Evolutionary conservation across 805 yeast genomes (phyloP).

Genomic region (Myxozyma udenii): DNA sequence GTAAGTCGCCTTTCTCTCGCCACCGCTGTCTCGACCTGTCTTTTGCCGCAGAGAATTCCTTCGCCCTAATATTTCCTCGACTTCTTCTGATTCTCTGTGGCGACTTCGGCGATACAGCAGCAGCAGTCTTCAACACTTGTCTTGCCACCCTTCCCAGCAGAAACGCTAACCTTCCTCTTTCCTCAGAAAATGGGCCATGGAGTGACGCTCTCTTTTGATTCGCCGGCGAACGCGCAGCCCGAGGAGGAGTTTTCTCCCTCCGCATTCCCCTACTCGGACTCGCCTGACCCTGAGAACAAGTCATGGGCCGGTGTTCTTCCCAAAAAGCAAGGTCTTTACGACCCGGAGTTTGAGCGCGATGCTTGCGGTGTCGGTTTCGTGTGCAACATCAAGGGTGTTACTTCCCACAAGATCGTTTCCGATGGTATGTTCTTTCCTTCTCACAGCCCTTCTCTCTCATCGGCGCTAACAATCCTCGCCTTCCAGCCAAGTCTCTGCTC

Average conservation of each 20-base stretch:
- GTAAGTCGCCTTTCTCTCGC: slow-evolving; percentile 3
- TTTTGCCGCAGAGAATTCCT: neutral
- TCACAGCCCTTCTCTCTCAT: neutral
- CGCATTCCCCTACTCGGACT: slow-evolving; percentile 23
- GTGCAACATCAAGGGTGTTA: slow-evolving; percentile 83
- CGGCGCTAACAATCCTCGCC: neutral
- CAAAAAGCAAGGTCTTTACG: slow-evolving; percentile 80
- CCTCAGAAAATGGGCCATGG: slow-evolving; percentile 25
- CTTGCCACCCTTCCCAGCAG: neutral
- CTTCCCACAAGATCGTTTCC: slow-evolving; percentile 86
- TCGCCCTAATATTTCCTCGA: neutral
- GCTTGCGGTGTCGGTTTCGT: slow-evolving; percentile 99
- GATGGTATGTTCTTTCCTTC: slow-evolving; percentile 55
- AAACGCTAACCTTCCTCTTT: neutral
- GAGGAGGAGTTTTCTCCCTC: slow-evolving; percentile 24
- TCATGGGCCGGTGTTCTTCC: slow-evolving; percentile 95
- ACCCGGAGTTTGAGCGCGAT: slow-evolving; percentile 91
- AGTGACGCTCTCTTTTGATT: slow-evolving; percentile 18
- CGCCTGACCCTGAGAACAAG: slow-evolving; percentile 55
- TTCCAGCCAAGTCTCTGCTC: slow-evolving; percentile 52
- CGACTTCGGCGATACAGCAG: neutral
- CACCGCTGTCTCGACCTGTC: neutral
- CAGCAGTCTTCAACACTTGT: neutral
- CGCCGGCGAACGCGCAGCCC: slow-evolving; percentile 5
- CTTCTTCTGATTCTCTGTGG: neutral